Conservation (phyloP, 768 basidiomycete species). For the Mycena kentingensis region DNA sequence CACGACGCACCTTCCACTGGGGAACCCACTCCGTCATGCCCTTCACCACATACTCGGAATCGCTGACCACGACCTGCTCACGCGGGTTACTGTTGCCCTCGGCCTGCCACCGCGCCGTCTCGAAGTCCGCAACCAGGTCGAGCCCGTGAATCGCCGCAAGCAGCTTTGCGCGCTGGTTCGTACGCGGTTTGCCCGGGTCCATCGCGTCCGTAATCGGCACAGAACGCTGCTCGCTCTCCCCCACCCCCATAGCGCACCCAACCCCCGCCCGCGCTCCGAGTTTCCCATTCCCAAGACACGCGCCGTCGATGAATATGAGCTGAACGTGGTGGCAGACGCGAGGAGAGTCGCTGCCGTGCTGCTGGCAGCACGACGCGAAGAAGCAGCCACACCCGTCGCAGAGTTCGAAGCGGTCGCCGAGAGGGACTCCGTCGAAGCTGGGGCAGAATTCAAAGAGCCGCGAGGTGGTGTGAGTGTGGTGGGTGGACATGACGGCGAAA, state of each 20-base stretch:
- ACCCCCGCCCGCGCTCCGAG: conserved; percentile 31
- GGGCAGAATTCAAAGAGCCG: too few species aligned
- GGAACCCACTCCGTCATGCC: conserved; percentile 40
- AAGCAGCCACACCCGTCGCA: background rate
- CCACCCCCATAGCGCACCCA: conserved; percentile 29
- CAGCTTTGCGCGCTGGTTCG: conserved; percentile 38
- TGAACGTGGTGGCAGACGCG: conserved; percentile 27
- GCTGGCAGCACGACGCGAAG: conserved; percentile 9
- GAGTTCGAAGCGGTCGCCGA: too few species aligned
- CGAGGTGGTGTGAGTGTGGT: too few species aligned
- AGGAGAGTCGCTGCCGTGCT: background rate
- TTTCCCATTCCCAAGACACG: conserved; percentile 33
- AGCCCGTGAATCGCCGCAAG: conserved; percentile 34
- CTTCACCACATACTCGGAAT: conserved; percentile 38
- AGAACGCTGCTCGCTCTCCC: conserved; percentile 22
- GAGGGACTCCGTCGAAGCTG: too few species aligned
- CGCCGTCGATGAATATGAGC: conserved; percentile 39
- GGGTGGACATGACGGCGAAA: too few species aligned
- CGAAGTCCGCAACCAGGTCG: conserved; percentile 11
- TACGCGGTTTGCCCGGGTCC: conserved; percentile 24
- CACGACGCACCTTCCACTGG: conserved; percentile 31
- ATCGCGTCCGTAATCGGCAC: conserved; percentile 28
- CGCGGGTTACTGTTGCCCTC: background rate
- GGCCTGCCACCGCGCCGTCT: background rate
- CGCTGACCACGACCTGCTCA: conserved; percentile 29